Base-by-base conservation (phyloP, 495 filamentous ascomycete genomes). In the Penicillium manginii region DNA sequence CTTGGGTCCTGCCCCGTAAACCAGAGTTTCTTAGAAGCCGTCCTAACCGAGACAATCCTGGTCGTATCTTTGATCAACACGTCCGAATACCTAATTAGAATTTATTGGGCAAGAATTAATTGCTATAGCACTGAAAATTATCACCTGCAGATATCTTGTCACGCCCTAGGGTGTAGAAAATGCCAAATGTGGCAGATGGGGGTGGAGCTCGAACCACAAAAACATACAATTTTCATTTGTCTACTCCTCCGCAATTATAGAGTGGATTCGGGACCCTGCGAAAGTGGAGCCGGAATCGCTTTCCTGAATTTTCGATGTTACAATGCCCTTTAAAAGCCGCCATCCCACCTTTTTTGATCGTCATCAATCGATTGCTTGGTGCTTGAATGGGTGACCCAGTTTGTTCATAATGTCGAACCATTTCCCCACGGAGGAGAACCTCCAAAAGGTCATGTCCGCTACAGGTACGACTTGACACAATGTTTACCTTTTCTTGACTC, bases 381-480 rank as follows among this genome's bases (percentile, higher is more conserved):
- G 11, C 19, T 50, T 58, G 17, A 21, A 54, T 59, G 58, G 31
- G 33, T 47, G 26, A n/a, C 40, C 17, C 21, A n/a, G 26, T 8
- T 19, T 43, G 31, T 45, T 9, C 54, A 59, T 11, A 12, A 70
- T 70, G 67, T 39, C 67, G 9, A 58, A 63, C 42, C 62, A 65
- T 35, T 63, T 63, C 21, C 29, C 35, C 15, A 32, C 32, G 39
- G 67, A 70, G 29, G 64, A 70, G 37, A 63, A 63, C 32, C n/a
- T 68, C 10, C 54, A 67, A 37, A 63, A 63, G 55, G 67, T 58
- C 43, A 65, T 68, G 52, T 65, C 67, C 17, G 32, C 49, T 26
- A 61, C 59, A 59, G 64, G 67, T 70, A 15, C 50, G 64, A n/a
- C 26, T 29, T 29, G 26, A 29, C 9, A 8, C 26, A 29, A 29